Conservation (phyloP, 2,329 filamentous ascomycete species). For the Lecanicillium sp. region DNA sequence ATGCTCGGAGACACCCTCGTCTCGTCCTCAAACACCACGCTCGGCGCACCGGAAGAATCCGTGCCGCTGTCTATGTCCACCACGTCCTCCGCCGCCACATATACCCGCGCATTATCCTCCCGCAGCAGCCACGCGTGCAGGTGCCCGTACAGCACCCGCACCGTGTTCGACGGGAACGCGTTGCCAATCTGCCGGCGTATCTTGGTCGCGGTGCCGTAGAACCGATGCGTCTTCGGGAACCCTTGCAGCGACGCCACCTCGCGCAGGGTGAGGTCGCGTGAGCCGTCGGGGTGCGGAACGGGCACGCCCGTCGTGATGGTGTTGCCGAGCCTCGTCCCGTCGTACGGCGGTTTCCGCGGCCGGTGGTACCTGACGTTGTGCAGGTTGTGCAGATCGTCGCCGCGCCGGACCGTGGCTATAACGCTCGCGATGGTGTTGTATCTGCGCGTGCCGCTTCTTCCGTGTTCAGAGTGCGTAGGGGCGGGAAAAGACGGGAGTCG, state of each 20-base stretch:
- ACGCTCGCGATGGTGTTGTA: slow-evolving; percentile 35
- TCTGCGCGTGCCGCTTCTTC: slow-evolving; percentile 28
- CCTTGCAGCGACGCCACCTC: slow-evolving; percentile 66
- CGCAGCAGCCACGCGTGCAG: slow-evolving; percentile 40
- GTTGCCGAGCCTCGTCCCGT: slow-evolving; percentile 41
- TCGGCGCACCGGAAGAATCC: slow-evolving; percentile 13
- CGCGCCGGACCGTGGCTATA: slow-evolving; percentile 28
- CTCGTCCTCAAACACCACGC: slow-evolving; percentile 10
- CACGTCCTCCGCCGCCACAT: slow-evolving; percentile 16
- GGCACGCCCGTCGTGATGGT: slow-evolving; percentile 62
- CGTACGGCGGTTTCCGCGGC: slow-evolving; percentile 32
- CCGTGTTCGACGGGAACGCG: slow-evolving; percentile 62
- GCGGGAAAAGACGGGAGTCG: slow-evolving; percentile 58
- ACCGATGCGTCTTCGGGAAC: slow-evolving; percentile 58
- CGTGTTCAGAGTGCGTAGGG: slow-evolving; percentile 49
- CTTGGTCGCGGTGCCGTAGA: slow-evolving; percentile 36
- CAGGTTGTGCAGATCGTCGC: slow-evolving; percentile 37
- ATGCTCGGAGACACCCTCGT: slow-evolving; percentile 19
- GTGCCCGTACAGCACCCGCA: slow-evolving; percentile 43
- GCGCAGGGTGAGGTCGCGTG: slow-evolving; percentile 55
- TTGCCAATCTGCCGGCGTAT: slow-evolving; percentile 68
- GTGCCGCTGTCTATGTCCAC: slow-evolving; percentile 23
- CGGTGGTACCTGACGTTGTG: slow-evolving; percentile 21
- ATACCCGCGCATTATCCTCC: slow-evolving; percentile 31
- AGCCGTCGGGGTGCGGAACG: slow-evolving; percentile 56